Evolutionary conservation across 352 stramenopile species (phyloP).

Genomic region (Hyaloperonospora arabidopsidis): DNA sequence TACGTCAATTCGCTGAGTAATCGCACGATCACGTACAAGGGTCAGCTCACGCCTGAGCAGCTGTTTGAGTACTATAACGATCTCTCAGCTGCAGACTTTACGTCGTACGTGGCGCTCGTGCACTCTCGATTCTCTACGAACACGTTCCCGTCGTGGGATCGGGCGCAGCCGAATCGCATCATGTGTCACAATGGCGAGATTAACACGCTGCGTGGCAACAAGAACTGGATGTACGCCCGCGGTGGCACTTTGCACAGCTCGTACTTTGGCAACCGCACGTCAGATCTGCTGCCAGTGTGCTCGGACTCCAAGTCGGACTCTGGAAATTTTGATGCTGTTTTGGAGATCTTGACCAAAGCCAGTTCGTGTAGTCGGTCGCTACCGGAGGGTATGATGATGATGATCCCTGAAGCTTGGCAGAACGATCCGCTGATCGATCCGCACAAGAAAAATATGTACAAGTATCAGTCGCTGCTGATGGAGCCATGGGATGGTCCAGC

Average conservation of each 20-base stretch:
- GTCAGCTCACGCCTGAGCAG: slow-evolving; percentile 93
- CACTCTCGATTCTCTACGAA: slow-evolving; percentile 98
- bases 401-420: slow-evolving; percentile 97
- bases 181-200: slow-evolving; percentile 99
- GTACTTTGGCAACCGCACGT: slow-evolving; percentile 89
- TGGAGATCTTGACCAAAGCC: slow-evolving; percentile 92
- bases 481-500: slow-evolving; percentile 97
- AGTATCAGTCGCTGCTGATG: slow-evolving; percentile 96
- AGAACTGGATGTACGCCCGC: slow-evolving; percentile 95
- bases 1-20: slow-evolving; percentile 93
- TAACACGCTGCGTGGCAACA: slow-evolving; percentile 96
- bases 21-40: slow-evolving; percentile 96
- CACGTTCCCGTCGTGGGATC: slow-evolving; percentile 95
- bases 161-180: slow-evolving; percentile 94
- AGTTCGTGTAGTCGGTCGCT: slow-evolving; percentile 84
- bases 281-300: slow-evolving; percentile 87
- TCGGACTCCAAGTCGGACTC: slow-evolving; percentile 94
- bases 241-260: slow-evolving; percentile 86
- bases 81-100: slow-evolving; percentile 67
- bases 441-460: slow-evolving; percentile 95
- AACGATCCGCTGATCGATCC: slow-evolving; percentile 88
- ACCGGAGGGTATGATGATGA: slow-evolving; percentile 96
- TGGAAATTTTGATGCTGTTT: slow-evolving; percentile 93
- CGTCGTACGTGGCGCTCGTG: slow-evolving; percentile 90
- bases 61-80: slow-evolving; percentile 68